Conservation (phyloP, 2,329 filamentous ascomycete species). For the Penicillium sp. region DNA sequence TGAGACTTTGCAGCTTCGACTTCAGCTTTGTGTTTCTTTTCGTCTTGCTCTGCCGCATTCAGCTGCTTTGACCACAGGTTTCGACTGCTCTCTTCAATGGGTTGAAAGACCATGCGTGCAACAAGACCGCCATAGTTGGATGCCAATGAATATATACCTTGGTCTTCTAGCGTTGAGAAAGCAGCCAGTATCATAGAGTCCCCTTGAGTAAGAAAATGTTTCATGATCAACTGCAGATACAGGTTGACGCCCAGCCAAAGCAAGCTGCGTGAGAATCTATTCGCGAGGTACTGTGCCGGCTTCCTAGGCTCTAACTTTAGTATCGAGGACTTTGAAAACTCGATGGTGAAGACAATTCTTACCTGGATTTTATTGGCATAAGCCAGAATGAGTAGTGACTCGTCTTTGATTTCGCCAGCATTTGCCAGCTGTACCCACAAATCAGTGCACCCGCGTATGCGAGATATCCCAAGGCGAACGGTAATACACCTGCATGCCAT, state of each 20-base stretch:
- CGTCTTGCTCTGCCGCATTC: constrained; percentile 30
- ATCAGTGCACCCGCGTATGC: constrained; percentile 68
- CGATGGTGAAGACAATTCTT: constrained; percentile 2
- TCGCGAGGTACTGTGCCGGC: constrained; percentile 47
- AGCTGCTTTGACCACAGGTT: constrained; percentile 84
- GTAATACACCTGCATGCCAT: constrained; percentile 67
- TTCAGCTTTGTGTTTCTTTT: constrained; percentile 13
- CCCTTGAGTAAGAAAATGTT: constrained; percentile 90
- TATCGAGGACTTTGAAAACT: neutral
- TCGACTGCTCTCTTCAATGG: constrained; percentile 88
- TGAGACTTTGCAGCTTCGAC: constrained; percentile 29
- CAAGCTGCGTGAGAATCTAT: constrained; percentile 66
- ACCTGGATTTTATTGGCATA: constrained; percentile 42
- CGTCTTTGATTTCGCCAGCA: constrained; percentile 52
- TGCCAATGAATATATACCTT: constrained; percentile 88
- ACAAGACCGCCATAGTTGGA: constrained; percentile 91
- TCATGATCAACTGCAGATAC: constrained; percentile 82
- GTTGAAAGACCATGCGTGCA: constrained; percentile 86
- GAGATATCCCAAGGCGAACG: constrained; percentile 84
- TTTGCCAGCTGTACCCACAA: constrained; percentile 63
- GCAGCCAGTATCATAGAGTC: constrained; percentile 83
- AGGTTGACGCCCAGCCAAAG: constrained; percentile 73
- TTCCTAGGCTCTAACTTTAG: constrained; percentile 19
- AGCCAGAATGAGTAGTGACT: constrained; percentile 68
- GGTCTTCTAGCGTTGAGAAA: constrained; percentile 71